Evolutionary conservation across 495 filamentous ascomycete genomes (phyloP), one percentile per base, ranked within the genome.

Genomic region (Aspergillus nidulans): DNA sequence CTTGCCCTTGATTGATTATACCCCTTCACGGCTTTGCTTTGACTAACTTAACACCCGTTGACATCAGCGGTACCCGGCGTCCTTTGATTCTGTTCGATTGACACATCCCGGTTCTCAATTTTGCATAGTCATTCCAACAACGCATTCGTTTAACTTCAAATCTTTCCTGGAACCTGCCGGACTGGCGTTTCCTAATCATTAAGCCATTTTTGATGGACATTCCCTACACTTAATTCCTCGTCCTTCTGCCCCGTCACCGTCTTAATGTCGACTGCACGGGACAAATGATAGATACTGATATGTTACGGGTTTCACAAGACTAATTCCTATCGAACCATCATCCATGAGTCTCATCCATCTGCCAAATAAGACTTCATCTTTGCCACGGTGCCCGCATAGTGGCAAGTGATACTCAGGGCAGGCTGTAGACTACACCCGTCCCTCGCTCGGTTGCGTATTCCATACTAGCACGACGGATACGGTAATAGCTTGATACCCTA

Each of bases 1-100:
- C 30, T 24, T 24, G 23, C 59, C 55, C 36, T 43, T 39, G 41
- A 50, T 49, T 61, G 41, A 53, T 53, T 61, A 61, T 61, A 61
- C 59, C 59, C 39, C 54, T 57, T 47, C 38, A 54, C 55, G 34
- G 38, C 39, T 25, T 40, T 55, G 36, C 20, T 34, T 50, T 21
- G 19, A 46, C 28, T 39, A 26, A 44, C 15, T 43, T 24, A 20
- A 21, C 38, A 5, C 19, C 15, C 34, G 40, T 23, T 16, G 13
- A n/a, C 48, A 13, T 25, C 32, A 10, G 39, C 23, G 39, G 23
- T 32, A 39, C 18, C 8, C 41, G 20, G 36, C 9, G n/a, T 39
- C n/a, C 20, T 40, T 25, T 46, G 28, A 20, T 46, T 34, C n/a
- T 46, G 15, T 46, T 25, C 15, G 32, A 20, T 44, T 41, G n/a